Percentiles rank a stretch among this genome's conserved stretches.
These are phyloP conservation scores for Malassezia vespertilionis DNA, from an alignment of 1,284 basidiomycete genomes.

Conservation along the genomic window DNA sequence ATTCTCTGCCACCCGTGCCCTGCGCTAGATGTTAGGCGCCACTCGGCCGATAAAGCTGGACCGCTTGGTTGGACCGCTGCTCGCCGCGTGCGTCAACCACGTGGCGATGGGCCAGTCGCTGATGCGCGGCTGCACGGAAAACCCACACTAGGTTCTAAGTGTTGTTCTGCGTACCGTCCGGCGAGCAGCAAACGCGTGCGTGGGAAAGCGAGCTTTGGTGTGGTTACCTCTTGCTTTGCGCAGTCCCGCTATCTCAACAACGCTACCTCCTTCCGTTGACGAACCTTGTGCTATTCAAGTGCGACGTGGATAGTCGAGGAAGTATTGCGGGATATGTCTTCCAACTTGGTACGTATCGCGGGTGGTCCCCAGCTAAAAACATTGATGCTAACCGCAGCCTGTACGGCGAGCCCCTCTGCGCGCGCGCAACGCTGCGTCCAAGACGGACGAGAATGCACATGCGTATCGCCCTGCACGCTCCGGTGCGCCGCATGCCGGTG, in stretches of 20 bases:
- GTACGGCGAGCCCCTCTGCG: constrained; percentile 14
- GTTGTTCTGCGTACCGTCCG: constrained; percentile 13
- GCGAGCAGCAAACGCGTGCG: constrained; percentile 2
- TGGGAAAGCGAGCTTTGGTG: too few species aligned
- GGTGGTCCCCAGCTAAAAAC: neutral
- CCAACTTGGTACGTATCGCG: constrained; percentile 13
- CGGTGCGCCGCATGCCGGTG: neutral
- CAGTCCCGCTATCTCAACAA: too few species aligned
- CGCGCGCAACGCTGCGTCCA: constrained; percentile 9
- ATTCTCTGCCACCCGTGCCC: neutral
- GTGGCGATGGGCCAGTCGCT: constrained; percentile 11
- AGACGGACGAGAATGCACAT: constrained; percentile 16
- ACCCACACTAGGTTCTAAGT: constrained; percentile 16
- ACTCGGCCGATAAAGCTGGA: constrained; percentile 7
- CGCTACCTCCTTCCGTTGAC: too few species aligned
- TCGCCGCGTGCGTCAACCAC: neutral
- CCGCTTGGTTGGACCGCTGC: constrained; percentile 9
- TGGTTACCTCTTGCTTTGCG: too few species aligned
- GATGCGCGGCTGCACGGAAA: neutral
- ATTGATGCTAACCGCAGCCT: constrained; percentile 14
- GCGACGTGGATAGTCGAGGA: too few species aligned
- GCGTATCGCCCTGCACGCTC: constrained; percentile 3
- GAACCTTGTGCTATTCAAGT: too few species aligned
- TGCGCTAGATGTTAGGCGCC: constrained; percentile 8
- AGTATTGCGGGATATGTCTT: constrained; percentile 18